Evolutionary conservation across 345 rosid species (phyloP).

Genomic region (Salix viminalis): DNA sequence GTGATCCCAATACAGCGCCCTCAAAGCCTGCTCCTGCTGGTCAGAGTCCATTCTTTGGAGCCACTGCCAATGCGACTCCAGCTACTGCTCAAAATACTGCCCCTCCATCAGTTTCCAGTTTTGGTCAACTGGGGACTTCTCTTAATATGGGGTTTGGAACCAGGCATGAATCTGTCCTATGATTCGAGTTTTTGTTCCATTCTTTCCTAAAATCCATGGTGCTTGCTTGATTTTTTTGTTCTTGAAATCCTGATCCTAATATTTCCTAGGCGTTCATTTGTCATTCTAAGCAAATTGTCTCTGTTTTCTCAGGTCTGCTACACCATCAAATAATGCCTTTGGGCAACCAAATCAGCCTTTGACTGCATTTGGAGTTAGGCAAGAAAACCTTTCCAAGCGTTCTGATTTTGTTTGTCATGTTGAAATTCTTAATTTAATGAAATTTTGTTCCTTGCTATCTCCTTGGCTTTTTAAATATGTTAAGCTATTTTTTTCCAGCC

Average conservation of each 20-base stretch:
- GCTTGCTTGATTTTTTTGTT: neutral
- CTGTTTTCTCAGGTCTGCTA: constrained; percentile 29
- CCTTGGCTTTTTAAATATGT: constrained; percentile 3
- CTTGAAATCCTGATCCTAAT: constrained; percentile 5
- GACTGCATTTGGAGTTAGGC: constrained; percentile 11
- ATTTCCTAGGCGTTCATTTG: neutral
- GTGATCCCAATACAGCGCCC: constrained; percentile 46
- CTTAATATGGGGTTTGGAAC: constrained; percentile 31
- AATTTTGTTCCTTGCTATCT: constrained; percentile 7
- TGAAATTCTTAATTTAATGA: neutral
- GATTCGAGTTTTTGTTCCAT: neutral
- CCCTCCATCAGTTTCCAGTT: constrained; percentile 45
- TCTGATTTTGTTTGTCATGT: neutral
- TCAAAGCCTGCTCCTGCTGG: constrained; percentile 21
- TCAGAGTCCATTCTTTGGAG: constrained; percentile 30
- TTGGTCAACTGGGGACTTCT: constrained; percentile 42
- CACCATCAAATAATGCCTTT: constrained; percentile 28
- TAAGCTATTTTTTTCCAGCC: constrained; percentile 24
- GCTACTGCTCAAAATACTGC: constrained; percentile 37
- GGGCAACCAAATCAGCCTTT: constrained; percentile 44
- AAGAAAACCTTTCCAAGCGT: neutral
- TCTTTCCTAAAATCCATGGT: neutral
- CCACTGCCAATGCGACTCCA: constrained; percentile 31
- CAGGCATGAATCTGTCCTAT: constrained; percentile 22
- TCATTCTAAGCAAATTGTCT: neutral